phyloP scores from a whole-genome alignment of 2,329 filamentous ascomycete species.

The Macrophomina phaseolina region DNA sequence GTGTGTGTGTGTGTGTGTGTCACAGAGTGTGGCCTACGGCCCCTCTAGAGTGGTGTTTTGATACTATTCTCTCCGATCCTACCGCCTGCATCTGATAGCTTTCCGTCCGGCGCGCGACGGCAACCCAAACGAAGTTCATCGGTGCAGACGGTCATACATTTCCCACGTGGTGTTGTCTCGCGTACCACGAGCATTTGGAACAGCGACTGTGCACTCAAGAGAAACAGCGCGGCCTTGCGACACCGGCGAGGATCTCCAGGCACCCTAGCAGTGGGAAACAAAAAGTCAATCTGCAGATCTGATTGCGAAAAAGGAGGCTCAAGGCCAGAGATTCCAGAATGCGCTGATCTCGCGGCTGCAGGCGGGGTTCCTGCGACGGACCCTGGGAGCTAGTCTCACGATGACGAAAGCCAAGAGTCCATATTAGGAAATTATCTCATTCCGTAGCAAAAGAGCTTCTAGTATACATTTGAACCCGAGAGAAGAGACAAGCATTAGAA shows the following conservation, averaged over 20 bases:
- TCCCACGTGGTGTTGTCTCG: too few relatives aligned
- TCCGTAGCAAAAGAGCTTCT: constrained; percentile 22
- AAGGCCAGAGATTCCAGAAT: constrained; percentile 5
- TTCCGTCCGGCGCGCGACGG: too few relatives aligned
- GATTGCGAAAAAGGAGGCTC: neutral
- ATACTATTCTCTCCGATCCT: too few relatives aligned
- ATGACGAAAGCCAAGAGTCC: constrained; percentile 25
- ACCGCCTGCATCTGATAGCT: too few relatives aligned
- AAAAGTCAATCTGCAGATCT: constrained; percentile 10
- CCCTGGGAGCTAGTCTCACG: constrained; percentile 13
- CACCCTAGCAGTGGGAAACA: neutral
- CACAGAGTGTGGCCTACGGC: too few relatives aligned
- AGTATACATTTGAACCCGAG: constrained; percentile 19
- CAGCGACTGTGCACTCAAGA: too few relatives aligned
- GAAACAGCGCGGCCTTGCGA: neutral
- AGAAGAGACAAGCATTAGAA: neutral
- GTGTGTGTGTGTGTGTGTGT: too few relatives aligned
- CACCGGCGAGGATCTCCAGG: constrained; percentile 12
- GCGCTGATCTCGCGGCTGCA: neutral
- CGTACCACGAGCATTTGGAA: too few relatives aligned
- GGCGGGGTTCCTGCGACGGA: neutral
- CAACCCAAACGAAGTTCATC: too few relatives aligned
- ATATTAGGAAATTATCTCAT: constrained; percentile 24
- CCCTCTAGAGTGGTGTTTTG: too few relatives aligned
- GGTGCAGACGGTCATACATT: too few relatives aligned